Conservation (phyloP, 202 grass and related monocot genomes). For the Bolboschoenoplectus hybrid region DNA sequence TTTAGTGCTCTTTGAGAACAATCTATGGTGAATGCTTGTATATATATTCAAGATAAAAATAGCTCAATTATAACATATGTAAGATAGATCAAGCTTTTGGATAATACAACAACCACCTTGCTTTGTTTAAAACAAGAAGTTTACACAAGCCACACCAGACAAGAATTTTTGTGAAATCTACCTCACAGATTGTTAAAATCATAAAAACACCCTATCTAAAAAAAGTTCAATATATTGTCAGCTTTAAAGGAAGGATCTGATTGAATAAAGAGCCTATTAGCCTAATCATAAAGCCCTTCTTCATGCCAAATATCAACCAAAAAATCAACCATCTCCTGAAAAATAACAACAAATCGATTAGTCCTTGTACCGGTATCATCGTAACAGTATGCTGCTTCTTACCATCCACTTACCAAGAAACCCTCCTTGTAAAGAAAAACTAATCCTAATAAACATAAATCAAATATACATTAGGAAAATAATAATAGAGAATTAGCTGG, state of each 20-base stretch:
- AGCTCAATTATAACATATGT: not conserved
- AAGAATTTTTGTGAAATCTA: constrained; percentile 27
- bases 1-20: not conserved
- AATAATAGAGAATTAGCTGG: not conserved
- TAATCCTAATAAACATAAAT: not conserved
- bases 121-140: constrained; percentile 15
- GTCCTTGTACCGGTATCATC: not conserved
- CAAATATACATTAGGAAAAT: not conserved
- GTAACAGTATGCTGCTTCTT: not conserved
- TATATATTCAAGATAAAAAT: constrained; percentile 19
- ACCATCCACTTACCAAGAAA: not conserved
- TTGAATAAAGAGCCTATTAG: constrained; percentile 51
- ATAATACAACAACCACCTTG: not conserved
- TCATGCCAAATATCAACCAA: constrained; percentile 91
- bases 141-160: not conserved
- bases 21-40: not conserved
- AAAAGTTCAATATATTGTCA: not conserved
- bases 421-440: not conserved
- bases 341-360: constrained; percentile 33
- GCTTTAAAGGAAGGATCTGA: constrained; percentile 20
- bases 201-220: constrained; percentile 20
- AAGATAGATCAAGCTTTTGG: not conserved
- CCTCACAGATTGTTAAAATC: constrained; percentile 33
- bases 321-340: constrained; percentile 96
- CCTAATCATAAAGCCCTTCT: constrained; percentile 81